Evolutionary conservation across 441 rosid species (phyloP).

Genomic region (Corymbia citriodora): DNA sequence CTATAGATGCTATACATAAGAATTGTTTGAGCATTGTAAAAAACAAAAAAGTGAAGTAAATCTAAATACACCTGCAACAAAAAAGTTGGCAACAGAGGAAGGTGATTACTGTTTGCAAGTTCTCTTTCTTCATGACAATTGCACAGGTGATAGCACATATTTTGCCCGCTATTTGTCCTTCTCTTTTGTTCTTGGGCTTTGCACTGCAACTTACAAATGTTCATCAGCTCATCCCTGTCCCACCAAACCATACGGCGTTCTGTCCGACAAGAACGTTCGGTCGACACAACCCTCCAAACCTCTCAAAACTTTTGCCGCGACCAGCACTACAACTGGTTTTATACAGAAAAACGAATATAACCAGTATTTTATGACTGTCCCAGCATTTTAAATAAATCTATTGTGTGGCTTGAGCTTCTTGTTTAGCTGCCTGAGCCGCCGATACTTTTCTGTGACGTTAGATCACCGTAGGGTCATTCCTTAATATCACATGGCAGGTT

Average conservation of each 20-base stretch:
- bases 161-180: not conserved
- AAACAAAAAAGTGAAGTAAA: not conserved
- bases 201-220: not conserved
- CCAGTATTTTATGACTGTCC: not conserved
- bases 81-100: not conserved
- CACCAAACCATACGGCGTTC: not conserved
- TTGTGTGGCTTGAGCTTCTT: not conserved
- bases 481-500: not conserved
- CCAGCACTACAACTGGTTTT: not conserved
- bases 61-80: not conserved
- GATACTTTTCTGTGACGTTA: not conserved
- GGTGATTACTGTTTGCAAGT: not conserved
- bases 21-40: not conserved
- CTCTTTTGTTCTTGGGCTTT: not conserved
- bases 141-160: not conserved
- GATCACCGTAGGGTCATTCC: not conserved
- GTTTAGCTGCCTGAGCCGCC: not conserved
- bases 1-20: not conserved
- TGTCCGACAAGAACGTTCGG: not conserved
- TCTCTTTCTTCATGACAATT: not conserved
- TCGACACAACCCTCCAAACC: not conserved
- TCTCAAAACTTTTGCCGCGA: not conserved
- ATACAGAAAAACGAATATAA: not conserved
- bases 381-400: not conserved
- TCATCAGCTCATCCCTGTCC: not conserved